Evolutionary conservation across 495 filamentous ascomycete genomes (phyloP), one percentile per base, ranked within the genome.

Genomic region (Neurospora sp.): DNA sequence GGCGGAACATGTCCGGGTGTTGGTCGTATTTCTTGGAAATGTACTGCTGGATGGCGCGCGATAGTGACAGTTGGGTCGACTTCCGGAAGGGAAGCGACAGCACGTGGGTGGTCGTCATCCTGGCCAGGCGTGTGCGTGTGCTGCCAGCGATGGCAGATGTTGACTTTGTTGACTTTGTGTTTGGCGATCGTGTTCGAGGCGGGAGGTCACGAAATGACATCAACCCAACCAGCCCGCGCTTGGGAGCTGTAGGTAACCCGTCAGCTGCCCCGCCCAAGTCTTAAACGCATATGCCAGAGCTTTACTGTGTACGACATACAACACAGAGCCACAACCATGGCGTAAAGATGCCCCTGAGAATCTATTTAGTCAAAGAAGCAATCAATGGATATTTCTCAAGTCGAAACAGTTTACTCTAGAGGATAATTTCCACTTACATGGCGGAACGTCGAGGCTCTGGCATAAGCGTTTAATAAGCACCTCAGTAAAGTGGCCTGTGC

Each of bases 1-100:
- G 86, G 73, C 90, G 87, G 82, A 99, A 99, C 94, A 98, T 97
- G 81, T 97, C 93, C 71, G 96, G 96, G 81, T 97, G 96, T 80
- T 99, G 96, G 82, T 98, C 96, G 91, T 99, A 99, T 87, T 98
- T 98, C 79, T 89, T 91, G 47, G 93, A 97, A 74, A 99, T 99
- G 83, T 99, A 98, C 78, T 97, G 93, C 74, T 93, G 94, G 77
- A 99, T 94, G 42, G 95, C 91, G 75, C 85, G 82, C 42, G 93
- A 91, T 44, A 98, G 86, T 72, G 90, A 90, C 70, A 97, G 86
- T 39, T 89, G 82, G 74, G 91, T 88, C 53, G 94, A 94, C 75
- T 89, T 91, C 74, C 96, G 94, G 82, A 99, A 99, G 5, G 94
- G 94, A 74, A 99, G 81, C 74, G 82, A 84, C 71, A 89, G 81